Evolutionary conservation across 768 basidiomycete genomes (phyloP).

Genomic region (Lyophyllum atratum): DNA sequence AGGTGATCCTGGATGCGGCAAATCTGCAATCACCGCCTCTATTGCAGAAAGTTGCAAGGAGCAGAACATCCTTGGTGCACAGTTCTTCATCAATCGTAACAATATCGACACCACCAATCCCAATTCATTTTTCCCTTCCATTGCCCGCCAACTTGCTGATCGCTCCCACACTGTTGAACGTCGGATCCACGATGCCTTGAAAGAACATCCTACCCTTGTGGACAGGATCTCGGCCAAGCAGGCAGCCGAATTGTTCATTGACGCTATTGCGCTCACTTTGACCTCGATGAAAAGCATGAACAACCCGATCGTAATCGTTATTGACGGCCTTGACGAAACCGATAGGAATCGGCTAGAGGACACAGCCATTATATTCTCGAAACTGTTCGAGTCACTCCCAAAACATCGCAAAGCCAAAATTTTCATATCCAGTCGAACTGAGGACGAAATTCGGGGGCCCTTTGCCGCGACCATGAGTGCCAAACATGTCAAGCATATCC

Average conservation of each 20-base stretch:
- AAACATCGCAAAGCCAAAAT: constrained; percentile 14
- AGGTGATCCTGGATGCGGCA: neutral
- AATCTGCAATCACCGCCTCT: constrained; percentile 14
- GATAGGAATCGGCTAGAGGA: constrained; percentile 5
- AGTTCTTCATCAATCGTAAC: constrained; percentile 17
- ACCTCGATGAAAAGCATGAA: neutral
- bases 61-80: constrained; percentile 13
- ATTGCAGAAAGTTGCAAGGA: constrained; percentile 8
- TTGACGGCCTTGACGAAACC: constrained; percentile 23
- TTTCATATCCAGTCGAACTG: constrained; percentile 22
- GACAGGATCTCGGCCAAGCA: constrained; percentile 8
- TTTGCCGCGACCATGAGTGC: constrained; percentile 9
- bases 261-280: constrained; percentile 9
- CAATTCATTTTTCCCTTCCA: constrained; percentile 18
- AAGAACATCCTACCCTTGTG: constrained; percentile 10
- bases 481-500: constrained; percentile 16
- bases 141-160: constrained; percentile 17
- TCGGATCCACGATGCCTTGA: constrained; percentile 7
- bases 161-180: constrained; percentile 2
- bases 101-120: constrained; percentile 15
- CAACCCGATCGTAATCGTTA: constrained; percentile 19
- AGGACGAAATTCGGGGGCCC: constrained; percentile 17
- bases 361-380: constrained; percentile 16
- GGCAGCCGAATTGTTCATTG: constrained; percentile 16
- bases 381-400: constrained; percentile 7